These are phyloP conservation scores for Lactarius deliciosus DNA, from an alignment of 768 basidiomycete species.

Conservation along the genomic window DNA sequence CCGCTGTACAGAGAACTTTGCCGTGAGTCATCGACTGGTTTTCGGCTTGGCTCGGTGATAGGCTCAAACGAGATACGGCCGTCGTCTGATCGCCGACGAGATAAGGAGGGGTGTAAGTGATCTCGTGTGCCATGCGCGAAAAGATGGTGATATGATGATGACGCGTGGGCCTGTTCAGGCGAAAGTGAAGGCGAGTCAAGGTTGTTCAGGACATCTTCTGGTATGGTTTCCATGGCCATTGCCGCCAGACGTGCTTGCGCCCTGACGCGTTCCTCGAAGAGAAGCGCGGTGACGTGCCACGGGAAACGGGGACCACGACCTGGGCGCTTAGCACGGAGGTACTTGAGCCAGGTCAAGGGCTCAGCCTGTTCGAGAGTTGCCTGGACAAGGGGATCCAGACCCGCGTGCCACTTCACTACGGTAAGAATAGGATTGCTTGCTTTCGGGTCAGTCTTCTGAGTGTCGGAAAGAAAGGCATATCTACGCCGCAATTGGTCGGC, in stretches of 20 bases:
- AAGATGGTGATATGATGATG: conserved; percentile 29
- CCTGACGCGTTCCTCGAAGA: conserved; percentile 64
- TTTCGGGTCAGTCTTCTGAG: conserved; percentile 36
- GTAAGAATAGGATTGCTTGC: conserved; percentile 47
- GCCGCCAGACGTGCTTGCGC: conserved; percentile 39
- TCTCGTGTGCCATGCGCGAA: conserved; percentile 17
- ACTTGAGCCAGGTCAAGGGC: conserved; percentile 73
- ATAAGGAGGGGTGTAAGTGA: conserved; percentile 25
- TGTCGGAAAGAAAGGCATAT: conserved; percentile 54
- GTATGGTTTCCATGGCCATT: conserved; percentile 48
- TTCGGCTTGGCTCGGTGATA: conserved; percentile 45
- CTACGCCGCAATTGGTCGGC: conserved; percentile 64
- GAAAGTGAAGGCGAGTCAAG: conserved; percentile 24
- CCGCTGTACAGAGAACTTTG: conserved; percentile 41
- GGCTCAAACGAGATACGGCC: conserved; percentile 61
- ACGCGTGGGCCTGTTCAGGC: conserved; percentile 13
- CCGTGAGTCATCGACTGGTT: conserved; percentile 45
- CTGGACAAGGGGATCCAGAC: conserved; percentile 47
- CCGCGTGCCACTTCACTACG: conserved; percentile 61
- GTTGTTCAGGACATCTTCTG: conserved; percentile 39
- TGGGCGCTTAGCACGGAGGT: conserved; percentile 51
- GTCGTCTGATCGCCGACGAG: conserved; percentile 42
- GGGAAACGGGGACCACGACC: conserved; percentile 41
- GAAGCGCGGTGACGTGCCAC: conserved; percentile 67
- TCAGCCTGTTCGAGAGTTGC: conserved; percentile 62